Evolutionary conservation across 305 asterid genomes (phyloP), one percentile per base, ranked within the genome.

Genomic region (Solanum hybrid): DNA sequence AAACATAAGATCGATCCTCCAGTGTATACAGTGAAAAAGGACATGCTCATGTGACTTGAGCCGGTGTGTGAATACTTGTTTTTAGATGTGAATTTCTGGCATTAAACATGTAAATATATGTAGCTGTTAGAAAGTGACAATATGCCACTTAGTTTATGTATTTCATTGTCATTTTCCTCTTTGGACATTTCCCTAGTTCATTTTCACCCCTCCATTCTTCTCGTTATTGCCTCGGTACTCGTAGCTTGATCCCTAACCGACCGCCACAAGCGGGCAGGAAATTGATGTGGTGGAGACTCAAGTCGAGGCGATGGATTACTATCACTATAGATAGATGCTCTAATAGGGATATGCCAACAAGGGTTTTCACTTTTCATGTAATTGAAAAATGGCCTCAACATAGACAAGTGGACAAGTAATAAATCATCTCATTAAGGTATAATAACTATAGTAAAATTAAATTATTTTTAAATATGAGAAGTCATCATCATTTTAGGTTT

Each of bases 41-140:
- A 84, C 10, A 84, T 51, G 42, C 42, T 31, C 32, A 16, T 40
- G 37, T 17, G 20, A 82, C 29, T 82, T 17, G 71, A 82, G 72
- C 27, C 29, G 1, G 3, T 27, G 51, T 40, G 27, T 10, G 72
- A 26, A 27, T 42, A 46, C 40, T 82, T 46, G 38, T 82, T 42
- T 82, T 46, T 82, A 82, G 73, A 29, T 46, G 73, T 82, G 71
- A 31, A 82, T 82, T 84, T 84, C 27, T 20, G 87, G 17, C 40
- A 84, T 1, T 17, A 38, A 32, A 40, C 73, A 51, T 84, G 87
- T 84, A 84, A 84, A 84, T 84, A 84, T 51, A 51, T 51, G 42
- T 51, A 29, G 87, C 87, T 84, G 40, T 84, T 56, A 84, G 4
- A 46, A 29, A 5, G 87, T 84, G 13, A 10, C 72, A 17, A 46